These are phyloP conservation scores for Digitaria exilis DNA, from an alignment of 202 grass and related monocot species.

Conservation along the genomic window DNA sequence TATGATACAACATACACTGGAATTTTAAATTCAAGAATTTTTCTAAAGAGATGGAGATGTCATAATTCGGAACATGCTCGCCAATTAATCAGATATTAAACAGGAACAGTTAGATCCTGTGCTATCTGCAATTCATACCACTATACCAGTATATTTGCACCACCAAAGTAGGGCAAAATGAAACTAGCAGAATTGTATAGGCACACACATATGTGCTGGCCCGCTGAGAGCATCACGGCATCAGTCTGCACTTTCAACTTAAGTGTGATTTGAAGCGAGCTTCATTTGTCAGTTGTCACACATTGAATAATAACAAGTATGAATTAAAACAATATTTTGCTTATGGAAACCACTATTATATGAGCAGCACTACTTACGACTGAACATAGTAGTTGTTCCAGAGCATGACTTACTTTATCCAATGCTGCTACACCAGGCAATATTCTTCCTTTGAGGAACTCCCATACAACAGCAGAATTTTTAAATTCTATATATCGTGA, in stretches of 20 bases:
- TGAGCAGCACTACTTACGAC: not conserved
- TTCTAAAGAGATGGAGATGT: conserved; percentile 11
- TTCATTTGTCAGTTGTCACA: conserved; percentile 5
- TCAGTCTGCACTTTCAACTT: conserved; percentile 17
- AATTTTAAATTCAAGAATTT: conserved; percentile 11
- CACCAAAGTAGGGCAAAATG: conserved; percentile 9
- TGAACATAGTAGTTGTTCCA: conserved; percentile 38
- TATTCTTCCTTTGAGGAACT: conserved; percentile 89
- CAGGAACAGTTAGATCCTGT: too few relatives aligned
- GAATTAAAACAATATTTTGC: conserved; percentile 15
- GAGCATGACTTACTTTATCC: conserved; percentile 81
- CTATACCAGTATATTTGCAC: not conserved
- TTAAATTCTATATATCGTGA: conserved; percentile 55
- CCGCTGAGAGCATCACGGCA: not conserved
- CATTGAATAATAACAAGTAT: not conserved
- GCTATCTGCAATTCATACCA: conserved; percentile 11
- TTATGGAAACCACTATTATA: not conserved
- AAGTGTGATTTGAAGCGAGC: not conserved
- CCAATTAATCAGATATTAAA: conserved; percentile 13
- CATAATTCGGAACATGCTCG: conserved; percentile 9
- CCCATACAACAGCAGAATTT: conserved; percentile 76
- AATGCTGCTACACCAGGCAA: conserved; percentile 82
- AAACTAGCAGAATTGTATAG: conserved; percentile 16
- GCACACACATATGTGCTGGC: not conserved
- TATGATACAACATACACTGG: not conserved